Conservation (phyloP, 2,329 filamentous ascomycete species). For the Xylariaceae sp. region DNA sequence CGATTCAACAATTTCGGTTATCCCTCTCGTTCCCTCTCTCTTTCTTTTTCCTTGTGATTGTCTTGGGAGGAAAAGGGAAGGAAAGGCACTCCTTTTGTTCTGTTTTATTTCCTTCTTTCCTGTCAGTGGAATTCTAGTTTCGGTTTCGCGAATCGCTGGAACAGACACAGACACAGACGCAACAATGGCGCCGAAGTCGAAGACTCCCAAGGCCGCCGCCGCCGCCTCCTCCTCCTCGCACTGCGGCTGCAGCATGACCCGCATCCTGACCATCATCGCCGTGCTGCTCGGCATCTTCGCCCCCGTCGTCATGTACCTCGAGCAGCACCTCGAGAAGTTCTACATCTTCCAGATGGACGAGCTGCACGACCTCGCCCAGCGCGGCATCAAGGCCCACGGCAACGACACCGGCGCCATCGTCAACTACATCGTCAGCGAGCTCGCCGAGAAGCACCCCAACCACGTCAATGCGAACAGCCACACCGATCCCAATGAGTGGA, state of each 20-base stretch:
- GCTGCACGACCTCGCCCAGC: slow-evolving; percentile 62
- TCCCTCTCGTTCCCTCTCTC: not conserved
- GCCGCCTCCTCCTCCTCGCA: too few species aligned
- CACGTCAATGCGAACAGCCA: slow-evolving; percentile 56
- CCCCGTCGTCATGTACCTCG: slow-evolving; percentile 50
- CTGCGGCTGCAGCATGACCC: slow-evolving; percentile 23
- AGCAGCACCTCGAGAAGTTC: slow-evolving; percentile 57
- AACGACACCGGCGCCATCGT: slow-evolving; percentile 70
- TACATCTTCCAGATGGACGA: slow-evolving; percentile 70
- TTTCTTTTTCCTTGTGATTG: too few species aligned
- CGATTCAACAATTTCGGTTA: not conserved
- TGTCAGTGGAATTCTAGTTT: not conserved
- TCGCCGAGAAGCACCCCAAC: slow-evolving; percentile 47
- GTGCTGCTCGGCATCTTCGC: slow-evolving; percentile 51
- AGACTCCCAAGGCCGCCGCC: not conserved
- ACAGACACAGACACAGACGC: not conserved
- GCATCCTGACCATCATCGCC: slow-evolving; percentile 46
- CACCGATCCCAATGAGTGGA: slow-evolving; percentile 61
- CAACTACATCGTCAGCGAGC: slow-evolving; percentile 62
- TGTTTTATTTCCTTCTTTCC: slow-evolving; percentile 4
- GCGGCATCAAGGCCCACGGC: slow-evolving; percentile 62
- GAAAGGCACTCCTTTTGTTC: not conserved
- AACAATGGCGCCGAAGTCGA: slow-evolving; percentile 7
- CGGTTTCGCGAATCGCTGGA: not conserved
- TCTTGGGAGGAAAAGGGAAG: too few species aligned